These are phyloP conservation scores for Diaporthe citri DNA, from an alignment of 2,329 filamentous ascomycete genomes.

Conservation along the genomic window DNA sequence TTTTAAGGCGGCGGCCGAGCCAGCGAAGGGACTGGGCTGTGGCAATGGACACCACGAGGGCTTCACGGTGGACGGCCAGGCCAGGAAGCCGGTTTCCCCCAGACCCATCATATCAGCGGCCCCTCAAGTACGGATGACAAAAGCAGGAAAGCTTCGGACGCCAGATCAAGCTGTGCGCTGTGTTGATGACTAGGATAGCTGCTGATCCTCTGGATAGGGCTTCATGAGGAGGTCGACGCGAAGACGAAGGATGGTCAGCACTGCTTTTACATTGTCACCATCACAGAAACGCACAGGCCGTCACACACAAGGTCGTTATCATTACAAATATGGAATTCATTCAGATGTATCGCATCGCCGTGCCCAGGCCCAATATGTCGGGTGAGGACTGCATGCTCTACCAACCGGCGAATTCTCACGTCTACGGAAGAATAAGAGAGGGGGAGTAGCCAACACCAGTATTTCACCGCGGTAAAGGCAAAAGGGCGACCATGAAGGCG, in stretches of 20 bases:
- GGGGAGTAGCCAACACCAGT: not conserved
- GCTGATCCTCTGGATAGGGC: not conserved
- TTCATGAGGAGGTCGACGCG: not conserved
- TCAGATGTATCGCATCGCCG: not conserved
- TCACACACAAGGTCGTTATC: too few species aligned
- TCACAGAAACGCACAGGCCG: not conserved
- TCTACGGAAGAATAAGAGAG: not conserved
- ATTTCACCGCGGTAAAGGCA: not conserved
- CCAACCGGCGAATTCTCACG: not conserved
- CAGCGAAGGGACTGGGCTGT: not conserved
- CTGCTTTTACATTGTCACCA: not conserved
- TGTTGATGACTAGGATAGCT: too few species aligned
- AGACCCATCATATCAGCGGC: not conserved
- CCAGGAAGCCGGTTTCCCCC: not conserved
- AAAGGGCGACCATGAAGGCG: not conserved
- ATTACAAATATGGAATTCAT: not conserved
- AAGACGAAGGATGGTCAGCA: not conserved
- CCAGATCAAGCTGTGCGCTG: not conserved
- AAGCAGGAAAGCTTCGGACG: fast-evolving
- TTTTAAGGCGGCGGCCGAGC: not conserved
- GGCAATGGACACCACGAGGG: not conserved
- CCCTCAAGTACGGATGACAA: too few species aligned
- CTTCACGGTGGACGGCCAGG: too few species aligned
- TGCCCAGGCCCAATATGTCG: not conserved
- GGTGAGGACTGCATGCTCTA: not conserved